Evolutionary conservation across 352 stramenopile species (phyloP), one percentile per base, ranked within the genome.

Genomic region (Thraustochytrium sp.): DNA sequence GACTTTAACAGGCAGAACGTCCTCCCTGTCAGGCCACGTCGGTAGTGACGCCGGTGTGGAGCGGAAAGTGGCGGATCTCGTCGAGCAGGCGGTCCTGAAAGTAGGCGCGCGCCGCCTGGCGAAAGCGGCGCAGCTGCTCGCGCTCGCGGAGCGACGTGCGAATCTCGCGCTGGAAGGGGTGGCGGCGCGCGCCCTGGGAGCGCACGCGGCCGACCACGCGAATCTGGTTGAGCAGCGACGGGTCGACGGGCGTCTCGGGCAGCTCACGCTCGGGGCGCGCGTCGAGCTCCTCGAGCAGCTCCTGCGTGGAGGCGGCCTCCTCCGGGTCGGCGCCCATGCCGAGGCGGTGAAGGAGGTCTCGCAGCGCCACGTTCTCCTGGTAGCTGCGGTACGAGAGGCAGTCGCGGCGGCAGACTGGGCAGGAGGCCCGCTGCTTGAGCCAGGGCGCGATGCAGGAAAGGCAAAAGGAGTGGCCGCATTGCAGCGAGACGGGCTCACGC

Each of bases 151-250:
- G 62, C 3, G 37, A 54, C n/a, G n/a, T 51, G n/a, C 62, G 62
- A n/a, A 75, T 75, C 26, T 75, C 62, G 44, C 31, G 62, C 62
- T 75, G 62, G 40, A 75, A 75, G 26, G 62, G 62, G 44, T 75
- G 62, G 4, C 62, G 38, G 37, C 62, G 59, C 23, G 59, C 31
- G 8, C 62, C 40, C 29, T 75, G 62, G 11, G 36, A 51, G 18
- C 62, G 62, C 23, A 75, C 36, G 29, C 62, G 62, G 23, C 62
- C 62, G 21, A 31, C 23, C 0, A 75, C 23, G 3, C 62, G 62
- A 26, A 75, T 75, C 44, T 75, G 36, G 44, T 51, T 54, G 23
- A 75, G 62, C 8, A 54, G 62, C 4, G 62, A 31, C 5, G 37
- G 37, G 36, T 54, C 62, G 38, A 51, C 62, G 26, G 62, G 62